phyloP scores from a whole-genome alignment of 148 eudicot species.

The Chenopodium quinoa region DNA sequence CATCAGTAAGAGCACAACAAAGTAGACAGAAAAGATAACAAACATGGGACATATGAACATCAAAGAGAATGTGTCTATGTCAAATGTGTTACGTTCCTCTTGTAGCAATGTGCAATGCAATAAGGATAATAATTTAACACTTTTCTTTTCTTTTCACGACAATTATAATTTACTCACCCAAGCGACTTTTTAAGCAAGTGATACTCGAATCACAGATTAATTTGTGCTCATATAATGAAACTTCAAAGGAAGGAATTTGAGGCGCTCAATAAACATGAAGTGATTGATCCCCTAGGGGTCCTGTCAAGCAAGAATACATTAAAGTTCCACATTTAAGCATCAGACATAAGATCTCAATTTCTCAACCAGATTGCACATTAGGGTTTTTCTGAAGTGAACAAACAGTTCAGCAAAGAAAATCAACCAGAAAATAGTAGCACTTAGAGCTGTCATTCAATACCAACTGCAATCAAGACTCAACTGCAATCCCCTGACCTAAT shows the following conservation, averaged over 20 bases:
- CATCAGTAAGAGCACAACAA: not conserved
- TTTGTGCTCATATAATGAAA: not conserved
- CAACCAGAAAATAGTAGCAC: not conserved
- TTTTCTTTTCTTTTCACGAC: no score
- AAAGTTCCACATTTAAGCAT: not conserved
- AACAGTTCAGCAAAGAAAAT: not conserved
- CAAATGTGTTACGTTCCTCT: not conserved
- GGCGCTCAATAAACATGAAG: not conserved
- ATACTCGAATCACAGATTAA: not conserved
- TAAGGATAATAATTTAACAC: not conserved
- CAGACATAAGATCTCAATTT: not conserved
- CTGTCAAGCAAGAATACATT: not conserved
- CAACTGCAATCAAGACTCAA: slow-evolving; percentile 9
- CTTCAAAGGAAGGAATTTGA: no score
- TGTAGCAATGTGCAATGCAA: not conserved
- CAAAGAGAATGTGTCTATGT: not conserved
- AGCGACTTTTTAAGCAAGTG: not conserved
- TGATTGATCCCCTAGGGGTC: not conserved
- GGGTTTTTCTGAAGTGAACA: not conserved
- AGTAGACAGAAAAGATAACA: not conserved
- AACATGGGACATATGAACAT: not conserved
- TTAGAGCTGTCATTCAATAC: not conserved
- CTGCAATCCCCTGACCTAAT: not conserved
- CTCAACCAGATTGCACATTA: not conserved
- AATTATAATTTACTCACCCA: no score